Conservation (phyloP, 2,329 filamentous ascomycete genomes). For the Sclerotinia nivalis region DNA sequence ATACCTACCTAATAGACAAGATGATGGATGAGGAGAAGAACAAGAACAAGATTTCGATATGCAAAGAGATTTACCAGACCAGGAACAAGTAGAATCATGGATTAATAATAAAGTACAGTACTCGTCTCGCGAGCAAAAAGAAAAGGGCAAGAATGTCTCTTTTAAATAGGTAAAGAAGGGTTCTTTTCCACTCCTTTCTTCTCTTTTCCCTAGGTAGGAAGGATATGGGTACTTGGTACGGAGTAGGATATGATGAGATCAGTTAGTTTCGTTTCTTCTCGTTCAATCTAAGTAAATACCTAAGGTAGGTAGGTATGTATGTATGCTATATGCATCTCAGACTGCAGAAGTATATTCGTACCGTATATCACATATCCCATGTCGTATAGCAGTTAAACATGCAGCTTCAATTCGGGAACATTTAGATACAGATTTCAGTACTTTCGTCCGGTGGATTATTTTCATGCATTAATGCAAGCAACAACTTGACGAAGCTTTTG, state of each 20-base stretch:
- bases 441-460: background rate
- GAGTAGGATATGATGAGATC: background rate
- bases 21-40: background rate
- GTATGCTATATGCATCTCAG: background rate
- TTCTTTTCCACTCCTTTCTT: background rate
- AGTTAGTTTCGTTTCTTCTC: background rate
- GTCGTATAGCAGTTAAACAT: background rate
- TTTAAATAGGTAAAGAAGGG: background rate
- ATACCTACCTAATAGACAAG: background rate
- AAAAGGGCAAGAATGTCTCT: background rate
- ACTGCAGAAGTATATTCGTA: background rate
- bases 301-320: background rate
- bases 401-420: conserved; percentile 6
- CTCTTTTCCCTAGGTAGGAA: background rate
- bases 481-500: background rate
- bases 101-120: background rate
- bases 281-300: background rate
- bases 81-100: background rate
- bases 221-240: no score
- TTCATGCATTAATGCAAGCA: background rate
- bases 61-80: background rate
- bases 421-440: background rate
- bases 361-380: background rate
- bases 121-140: background rate
- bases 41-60: background rate